These are phyloP conservation scores for Arthrobotrys megalospora DNA, from an alignment of 2,329 filamentous ascomycete species.

Conservation along the genomic window DNA sequence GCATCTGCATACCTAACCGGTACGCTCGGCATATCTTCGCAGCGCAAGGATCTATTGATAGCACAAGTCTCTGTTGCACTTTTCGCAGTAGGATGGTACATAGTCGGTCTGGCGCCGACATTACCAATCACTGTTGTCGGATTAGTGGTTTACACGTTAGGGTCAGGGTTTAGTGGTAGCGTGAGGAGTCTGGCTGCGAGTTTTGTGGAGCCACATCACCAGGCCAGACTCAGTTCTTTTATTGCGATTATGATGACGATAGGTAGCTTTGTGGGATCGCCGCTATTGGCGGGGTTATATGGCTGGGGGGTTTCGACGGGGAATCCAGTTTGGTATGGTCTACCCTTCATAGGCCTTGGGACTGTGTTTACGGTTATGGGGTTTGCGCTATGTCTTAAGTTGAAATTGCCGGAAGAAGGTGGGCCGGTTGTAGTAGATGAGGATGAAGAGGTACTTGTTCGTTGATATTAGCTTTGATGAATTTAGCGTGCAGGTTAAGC, in stretches of 20 bases:
- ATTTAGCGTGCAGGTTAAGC: conserved; percentile 15
- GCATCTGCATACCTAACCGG: conserved; percentile 38
- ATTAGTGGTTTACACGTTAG: conserved; percentile 42
- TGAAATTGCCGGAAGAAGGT: conserved; percentile 42
- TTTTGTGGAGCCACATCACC: conserved; percentile 57
- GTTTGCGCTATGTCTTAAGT: conserved; percentile 42
- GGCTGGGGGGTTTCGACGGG: conserved; percentile 47
- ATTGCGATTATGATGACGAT: conserved; percentile 47
- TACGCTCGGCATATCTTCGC: conserved; percentile 40
- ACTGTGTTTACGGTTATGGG: conserved; percentile 34
- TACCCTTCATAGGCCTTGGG: conserved; percentile 45
- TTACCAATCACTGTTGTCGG: conserved; percentile 33
- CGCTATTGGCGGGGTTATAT: conserved; percentile 45
- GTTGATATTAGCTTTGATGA: conserved; percentile 1
- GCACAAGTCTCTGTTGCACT: conserved; percentile 41
- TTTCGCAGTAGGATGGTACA: conserved; percentile 47
- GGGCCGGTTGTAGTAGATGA: conserved; percentile 33
- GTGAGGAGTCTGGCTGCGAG: conserved; percentile 54
- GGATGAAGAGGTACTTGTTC: conserved; percentile 20
- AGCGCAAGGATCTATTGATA: conserved; percentile 54
- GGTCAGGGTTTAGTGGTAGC: conserved; percentile 51
- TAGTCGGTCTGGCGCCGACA: conserved; percentile 44
- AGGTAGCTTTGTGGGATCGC: conserved; percentile 54
- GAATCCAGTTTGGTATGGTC: conserved; percentile 47
- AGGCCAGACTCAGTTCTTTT: conserved; percentile 50